These are phyloP conservation scores for Aspergillus funiculosus DNA, from an alignment of 495 filamentous ascomycete species.

Conservation along the genomic window DNA sequence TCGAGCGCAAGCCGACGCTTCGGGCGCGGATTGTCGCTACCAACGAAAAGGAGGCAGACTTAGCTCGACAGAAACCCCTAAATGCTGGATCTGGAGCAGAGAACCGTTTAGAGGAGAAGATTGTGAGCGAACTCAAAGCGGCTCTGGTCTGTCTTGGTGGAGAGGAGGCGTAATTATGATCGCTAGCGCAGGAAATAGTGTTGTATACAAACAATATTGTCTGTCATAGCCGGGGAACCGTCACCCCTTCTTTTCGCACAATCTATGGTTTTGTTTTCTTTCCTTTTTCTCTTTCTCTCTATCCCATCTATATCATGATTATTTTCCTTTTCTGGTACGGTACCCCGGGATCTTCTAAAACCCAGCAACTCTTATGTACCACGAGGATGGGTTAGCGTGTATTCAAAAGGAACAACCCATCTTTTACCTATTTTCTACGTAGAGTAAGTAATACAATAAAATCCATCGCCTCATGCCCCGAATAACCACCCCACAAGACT, in stretches of 20 bases:
- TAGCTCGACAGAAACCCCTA: constrained; percentile 48
- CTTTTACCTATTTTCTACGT: too few relatives aligned
- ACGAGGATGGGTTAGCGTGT: too few relatives aligned
- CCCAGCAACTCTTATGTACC: too few relatives aligned
- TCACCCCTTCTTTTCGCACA: neutral
- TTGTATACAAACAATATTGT: too few relatives aligned
- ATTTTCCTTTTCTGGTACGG: too few relatives aligned
- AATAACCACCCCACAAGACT: neutral
- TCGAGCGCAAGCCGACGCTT: constrained; percentile 55
- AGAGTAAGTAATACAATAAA: too few relatives aligned
- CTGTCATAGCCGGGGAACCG: too few relatives aligned
- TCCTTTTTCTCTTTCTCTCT: neutral
- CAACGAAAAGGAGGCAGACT: constrained; percentile 61
- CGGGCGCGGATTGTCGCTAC: constrained; percentile 66
- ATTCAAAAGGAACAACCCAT: too few relatives aligned
- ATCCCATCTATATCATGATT: too few relatives aligned
- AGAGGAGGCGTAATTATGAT: constrained; percentile 32
- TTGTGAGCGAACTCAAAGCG: constrained; percentile 55
- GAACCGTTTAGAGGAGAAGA: constrained; percentile 67
- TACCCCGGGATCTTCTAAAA: too few relatives aligned
- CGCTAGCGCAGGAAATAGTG: neutral
- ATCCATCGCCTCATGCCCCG: too few relatives aligned
- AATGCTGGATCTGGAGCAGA: constrained; percentile 35
- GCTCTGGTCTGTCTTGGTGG: constrained; percentile 36
- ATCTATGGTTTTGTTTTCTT: neutral